Percentiles rank a stretch among this genome's conserved stretches.
Evolutionary conservation across 805 yeast genomes (phyloP).

Genomic region (Debaryomyces prosopidis): DNA sequence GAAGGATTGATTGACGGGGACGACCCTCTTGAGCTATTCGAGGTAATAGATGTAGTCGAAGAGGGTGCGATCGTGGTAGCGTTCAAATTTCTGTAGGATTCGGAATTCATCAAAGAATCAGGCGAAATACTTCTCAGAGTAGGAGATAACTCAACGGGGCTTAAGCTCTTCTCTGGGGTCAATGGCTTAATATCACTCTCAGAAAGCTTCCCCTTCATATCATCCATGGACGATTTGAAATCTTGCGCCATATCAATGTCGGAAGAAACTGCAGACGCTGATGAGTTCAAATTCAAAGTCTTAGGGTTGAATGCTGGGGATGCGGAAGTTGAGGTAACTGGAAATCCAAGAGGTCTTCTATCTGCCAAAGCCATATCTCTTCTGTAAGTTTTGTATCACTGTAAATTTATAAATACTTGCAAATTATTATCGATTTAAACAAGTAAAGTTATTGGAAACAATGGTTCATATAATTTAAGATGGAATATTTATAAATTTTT

Average conservation of each 20-base stretch:
- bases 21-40: slow-evolving; percentile 31
- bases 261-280: slow-evolving; percentile 12
- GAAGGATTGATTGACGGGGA: slow-evolving; percentile 25
- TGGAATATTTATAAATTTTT: slow-evolving; percentile 4
- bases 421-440: not conserved
- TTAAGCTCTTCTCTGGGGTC: slow-evolving; percentile 24
- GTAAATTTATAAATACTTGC: not conserved
- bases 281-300: slow-evolving; percentile 18
- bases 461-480: not conserved
- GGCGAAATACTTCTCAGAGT: slow-evolving; percentile 44
- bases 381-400: slow-evolving; percentile 3
- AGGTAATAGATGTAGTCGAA: slow-evolving; percentile 12
- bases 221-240: slow-evolving; percentile 15
- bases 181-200: slow-evolving; percentile 20
- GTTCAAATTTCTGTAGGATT: slow-evolving; percentile 10
- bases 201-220: slow-evolving; percentile 15
- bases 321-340: slow-evolving; percentile 48
- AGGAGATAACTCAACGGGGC: slow-evolving; percentile 34
- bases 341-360: slow-evolving; percentile 61
- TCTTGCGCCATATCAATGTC: slow-evolving; percentile 5
- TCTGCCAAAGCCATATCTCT: slow-evolving; percentile 62
- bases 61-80: slow-evolving; percentile 6
- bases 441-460: not conserved
- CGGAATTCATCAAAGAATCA: slow-evolving; percentile 40
- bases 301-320: slow-evolving; percentile 42